These are phyloP conservation scores for Candida hispaniensis DNA, from an alignment of 805 yeast genomes.

Conservation along the genomic window DNA sequence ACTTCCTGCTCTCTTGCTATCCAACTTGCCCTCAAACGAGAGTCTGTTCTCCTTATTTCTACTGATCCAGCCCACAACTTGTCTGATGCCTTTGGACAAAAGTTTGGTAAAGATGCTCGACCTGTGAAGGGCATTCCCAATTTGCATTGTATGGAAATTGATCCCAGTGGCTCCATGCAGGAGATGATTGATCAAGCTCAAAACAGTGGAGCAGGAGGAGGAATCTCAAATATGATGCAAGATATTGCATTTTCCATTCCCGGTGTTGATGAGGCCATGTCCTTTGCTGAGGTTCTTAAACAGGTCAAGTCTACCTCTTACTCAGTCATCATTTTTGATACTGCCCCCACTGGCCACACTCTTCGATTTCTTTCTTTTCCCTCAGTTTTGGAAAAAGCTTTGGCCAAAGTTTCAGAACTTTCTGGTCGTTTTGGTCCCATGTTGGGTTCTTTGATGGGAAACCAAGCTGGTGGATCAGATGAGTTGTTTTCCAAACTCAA, in stretches of 20 bases:
- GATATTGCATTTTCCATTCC: constrained; percentile 94
- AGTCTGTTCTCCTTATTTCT: constrained; percentile 78
- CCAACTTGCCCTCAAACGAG: constrained; percentile 78
- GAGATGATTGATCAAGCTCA: constrained; percentile 50
- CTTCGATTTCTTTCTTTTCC: constrained; percentile 91
- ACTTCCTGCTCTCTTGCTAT: constrained; percentile 92
- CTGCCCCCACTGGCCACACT: constrained; percentile 99
- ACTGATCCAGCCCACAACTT: constrained; percentile 98
- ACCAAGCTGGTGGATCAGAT: constrained; percentile 36
- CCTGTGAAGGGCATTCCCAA: constrained; percentile 81
- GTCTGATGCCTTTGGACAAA: constrained; percentile 97
- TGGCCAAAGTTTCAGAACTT: constrained; percentile 78
- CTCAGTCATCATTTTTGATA: constrained; percentile 89
- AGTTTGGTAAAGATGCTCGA: constrained; percentile 94
- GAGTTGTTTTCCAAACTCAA: constrained; percentile 72
- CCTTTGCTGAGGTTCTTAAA: constrained; percentile 95
- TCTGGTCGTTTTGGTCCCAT: constrained; percentile 85
- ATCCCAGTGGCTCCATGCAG: constrained; percentile 86
- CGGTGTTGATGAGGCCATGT: constrained; percentile 96
- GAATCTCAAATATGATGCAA: constrained; percentile 60
- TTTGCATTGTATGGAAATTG: constrained; percentile 96
- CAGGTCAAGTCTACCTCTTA: constrained; percentile 75
- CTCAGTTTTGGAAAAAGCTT: constrained; percentile 74
- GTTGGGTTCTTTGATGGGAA: constrained; percentile 64
- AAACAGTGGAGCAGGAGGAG: constrained; percentile 36